Evolutionary conservation across 2,329 filamentous ascomycete genomes (phyloP).

Genomic region (Fusarium mundagurra): DNA sequence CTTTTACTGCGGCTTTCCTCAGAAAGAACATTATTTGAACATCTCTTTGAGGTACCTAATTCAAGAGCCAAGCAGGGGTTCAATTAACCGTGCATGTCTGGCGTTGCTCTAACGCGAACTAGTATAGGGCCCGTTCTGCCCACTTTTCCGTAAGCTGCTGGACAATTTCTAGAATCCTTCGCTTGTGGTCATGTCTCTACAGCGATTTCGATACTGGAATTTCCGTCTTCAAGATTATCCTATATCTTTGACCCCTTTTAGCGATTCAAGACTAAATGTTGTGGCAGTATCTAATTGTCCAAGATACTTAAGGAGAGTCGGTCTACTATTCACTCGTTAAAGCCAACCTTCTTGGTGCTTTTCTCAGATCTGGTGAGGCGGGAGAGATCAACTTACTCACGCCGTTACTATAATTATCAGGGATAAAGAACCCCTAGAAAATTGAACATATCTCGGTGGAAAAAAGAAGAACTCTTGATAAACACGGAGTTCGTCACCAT

Average conservation of each 20-base stretch:
- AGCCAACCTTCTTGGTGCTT: neutral
- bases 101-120: neutral
- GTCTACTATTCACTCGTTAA: neutral
- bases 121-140: neutral
- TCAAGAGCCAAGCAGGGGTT: neutral
- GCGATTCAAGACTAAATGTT: neutral
- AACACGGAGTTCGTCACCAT: neutral
- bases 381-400: neutral
- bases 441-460: rapidly evolving
- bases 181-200: neutral
- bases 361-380: neutral
- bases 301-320: no score
- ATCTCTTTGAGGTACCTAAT: neutral
- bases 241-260: neutral
- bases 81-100: neutral
- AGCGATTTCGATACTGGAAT: neutral
- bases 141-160: neutral
- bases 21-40: neutral
- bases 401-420: neutral
- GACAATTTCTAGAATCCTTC: neutral
- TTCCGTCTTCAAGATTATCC: neutral
- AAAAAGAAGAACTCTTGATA: neutral
- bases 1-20: neutral
- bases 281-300: neutral
- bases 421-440: neutral